Base-by-base conservation (phyloP, 2,329 filamentous ascomycete species). In the Xylariaceae sp. region DNA sequence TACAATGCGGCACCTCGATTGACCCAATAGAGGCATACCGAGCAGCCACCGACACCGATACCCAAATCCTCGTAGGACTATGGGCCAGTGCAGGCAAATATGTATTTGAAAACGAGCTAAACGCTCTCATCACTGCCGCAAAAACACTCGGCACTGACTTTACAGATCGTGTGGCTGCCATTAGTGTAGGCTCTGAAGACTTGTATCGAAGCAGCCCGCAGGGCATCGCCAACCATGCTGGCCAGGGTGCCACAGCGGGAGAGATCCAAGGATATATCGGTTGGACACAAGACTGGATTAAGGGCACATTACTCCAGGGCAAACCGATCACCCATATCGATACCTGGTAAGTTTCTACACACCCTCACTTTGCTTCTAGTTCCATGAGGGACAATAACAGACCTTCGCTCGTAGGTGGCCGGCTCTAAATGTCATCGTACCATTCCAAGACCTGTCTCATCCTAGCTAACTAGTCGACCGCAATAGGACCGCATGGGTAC, bases 131-230 rank as follows among this genome's bases (percentile, higher is more conserved):
- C 14, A 33, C 55, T 6, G 68, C 64, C 6, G 59, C 62, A 11
- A 56, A 50, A 6, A 55, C 56, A 37, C 51, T 68, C 11, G 67
- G 68, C 28, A 43, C 54, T 6, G 56, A 61, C 4, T 68, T 72
- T 56, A 66, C 67, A 1, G 65, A 68, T 50, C 66, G 61, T 24
- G 48, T 72, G 14, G 49, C 70, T 21, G 68, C 65, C 24, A 67
- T 72, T 46, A 69, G 65, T 41, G 67, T 72, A 43, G 69, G 69
- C 14, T 72, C 69, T 7, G 69, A 71, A 53, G 69, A 72, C 50
- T 39, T 72, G 24, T 72, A 69, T 48, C 65, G 69, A 21, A 69
- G 59, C 58, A 69, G 65, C 45, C 49, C 58, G 4, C 41, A 67
- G 31, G 69, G 69, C 16, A 41, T 60, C 6, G 63, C 56, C 11